Evolutionary conservation across 2,329 filamentous ascomycete genomes (phyloP), one percentile per base, ranked within the genome.

Genomic region (Verticillium isaacii): DNA sequence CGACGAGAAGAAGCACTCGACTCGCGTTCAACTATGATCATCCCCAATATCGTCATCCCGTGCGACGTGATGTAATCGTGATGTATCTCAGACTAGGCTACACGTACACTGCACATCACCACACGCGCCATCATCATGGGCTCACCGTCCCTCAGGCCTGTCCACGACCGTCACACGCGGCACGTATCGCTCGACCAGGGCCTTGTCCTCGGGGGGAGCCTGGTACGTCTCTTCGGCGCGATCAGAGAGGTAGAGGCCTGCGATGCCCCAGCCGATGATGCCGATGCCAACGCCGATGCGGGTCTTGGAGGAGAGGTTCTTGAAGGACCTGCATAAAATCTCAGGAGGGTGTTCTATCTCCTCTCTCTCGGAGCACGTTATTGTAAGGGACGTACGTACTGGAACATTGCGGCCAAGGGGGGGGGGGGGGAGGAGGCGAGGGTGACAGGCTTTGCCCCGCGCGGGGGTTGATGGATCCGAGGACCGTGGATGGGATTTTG

Each of bases 161-260:
- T 90, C 87, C 34, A 91, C 81, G 14, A 82, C 70, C 45, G 80
- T 82, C 62, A 94, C 83, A 67, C 79, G 86, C 8, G 90, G 90
- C 36, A 86, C 77, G 56, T 83, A 75, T 58, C 80, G 81, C 57
- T 85, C 81, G 65, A 96, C 73, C 14, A 84, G 84, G 63, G 87
- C 85, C 72, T 86, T 88, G 71, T 96, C 92, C 70, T 89, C 80
- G 64, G 91, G 87, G 1, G 87, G 89, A 1, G 93, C 85, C 45
- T 84, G 87, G 73, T 92, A 84, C 52, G 83, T 86, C 71, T 90
- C 84, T 75, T 94, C 93, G 17, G 89, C 86, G 62, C 82, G 81
- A 71, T 94, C 90, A 5, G 89, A 87, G 19, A 91, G 71, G 71
- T 89, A 88, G n/a, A 95, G 81, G 17, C 92, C 93, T 50, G 86